A percentile compares a stretch with the other conserved stretches of the same genome.
These are phyloP conservation scores for Podaxis sp. DNA, from an alignment of 768 basidiomycete genomes.

Conservation along the genomic window DNA sequence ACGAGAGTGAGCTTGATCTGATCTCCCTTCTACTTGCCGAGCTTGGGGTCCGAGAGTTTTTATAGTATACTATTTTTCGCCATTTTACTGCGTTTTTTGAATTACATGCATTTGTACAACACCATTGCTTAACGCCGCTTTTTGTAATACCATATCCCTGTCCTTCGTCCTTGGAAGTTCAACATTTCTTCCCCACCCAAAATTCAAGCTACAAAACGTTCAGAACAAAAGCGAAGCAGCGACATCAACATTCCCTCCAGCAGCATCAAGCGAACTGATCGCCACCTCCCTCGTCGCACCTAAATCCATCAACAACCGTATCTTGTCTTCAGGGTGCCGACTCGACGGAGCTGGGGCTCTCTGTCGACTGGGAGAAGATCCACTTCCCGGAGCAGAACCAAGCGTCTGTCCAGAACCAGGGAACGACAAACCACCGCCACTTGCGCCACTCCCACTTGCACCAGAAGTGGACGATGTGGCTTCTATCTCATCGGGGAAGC, in stretches of 20 bases:
- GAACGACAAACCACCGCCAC: slow-evolving; percentile 39
- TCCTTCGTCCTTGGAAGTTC: not conserved
- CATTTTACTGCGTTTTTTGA: slow-evolving; percentile 22
- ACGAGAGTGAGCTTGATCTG: slow-evolving; percentile 80
- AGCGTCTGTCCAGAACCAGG: slow-evolving; percentile 70
- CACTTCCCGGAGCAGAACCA: slow-evolving; percentile 38
- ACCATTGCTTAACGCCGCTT: slow-evolving; percentile 11
- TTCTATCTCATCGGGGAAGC: slow-evolving; percentile 26
- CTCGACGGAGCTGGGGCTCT: slow-evolving; percentile 17
- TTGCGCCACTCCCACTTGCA: not conserved
- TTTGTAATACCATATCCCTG: slow-evolving; percentile 3
- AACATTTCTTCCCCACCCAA: not conserved
- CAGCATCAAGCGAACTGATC: slow-evolving; percentile 70
- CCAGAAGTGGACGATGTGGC: slow-evolving; percentile 23
- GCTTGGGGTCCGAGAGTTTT: not conserved
- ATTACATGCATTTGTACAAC: slow-evolving; percentile 24
- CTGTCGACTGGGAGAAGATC: slow-evolving; percentile 9
- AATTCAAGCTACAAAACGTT: slow-evolving; percentile 2
- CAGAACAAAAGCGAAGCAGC: slow-evolving; percentile 87
- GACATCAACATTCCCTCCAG: slow-evolving; percentile 83
- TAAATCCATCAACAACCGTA: slow-evolving; percentile 69
- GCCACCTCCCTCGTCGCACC: slow-evolving; percentile 81
- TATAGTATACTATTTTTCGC: slow-evolving; percentile 18
- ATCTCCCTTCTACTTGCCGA: slow-evolving; percentile 19
- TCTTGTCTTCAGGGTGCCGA: slow-evolving; percentile 56